phyloP scores from a whole-genome alignment of 2,329 filamentous ascomycete genomes.

The Trichoderma sp. region DNA sequence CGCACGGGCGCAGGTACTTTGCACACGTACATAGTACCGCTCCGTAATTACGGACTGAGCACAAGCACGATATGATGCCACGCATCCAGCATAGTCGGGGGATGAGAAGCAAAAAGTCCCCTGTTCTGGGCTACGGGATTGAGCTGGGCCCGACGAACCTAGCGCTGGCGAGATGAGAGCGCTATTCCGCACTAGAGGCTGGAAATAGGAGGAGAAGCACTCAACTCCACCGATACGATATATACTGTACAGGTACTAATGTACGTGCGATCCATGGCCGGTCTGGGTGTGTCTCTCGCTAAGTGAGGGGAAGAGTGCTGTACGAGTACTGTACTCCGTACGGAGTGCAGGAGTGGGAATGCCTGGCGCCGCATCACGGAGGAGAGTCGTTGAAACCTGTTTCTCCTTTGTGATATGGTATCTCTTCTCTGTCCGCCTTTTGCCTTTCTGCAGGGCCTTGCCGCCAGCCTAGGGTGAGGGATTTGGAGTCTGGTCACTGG shows the following conservation, averaged over 20 bases:
- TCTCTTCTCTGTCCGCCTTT: background rate
- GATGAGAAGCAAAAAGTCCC: background rate
- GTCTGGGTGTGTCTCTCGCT: conserved; percentile 12
- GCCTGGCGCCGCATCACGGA: background rate
- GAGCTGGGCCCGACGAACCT: background rate
- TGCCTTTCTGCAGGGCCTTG: background rate
- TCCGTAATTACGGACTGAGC: background rate
- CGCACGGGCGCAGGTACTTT: too few relatives aligned
- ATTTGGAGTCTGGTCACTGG: background rate
- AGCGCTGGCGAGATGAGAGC: conserved; percentile 3
- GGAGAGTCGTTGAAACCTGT: background rate
- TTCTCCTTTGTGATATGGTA: conserved; percentile 10
- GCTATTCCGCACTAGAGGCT: background rate
- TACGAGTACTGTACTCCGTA: background rate
- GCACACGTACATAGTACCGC: background rate
- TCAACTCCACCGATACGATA: background rate
- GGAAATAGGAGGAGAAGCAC: conserved; percentile 5
- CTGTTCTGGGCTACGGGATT: background rate
- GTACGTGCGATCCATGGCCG: background rate
- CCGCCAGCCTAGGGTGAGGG: background rate
- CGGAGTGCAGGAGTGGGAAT: too few relatives aligned
- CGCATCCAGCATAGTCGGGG: background rate
- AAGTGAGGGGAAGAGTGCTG: background rate
- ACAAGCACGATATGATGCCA: background rate
- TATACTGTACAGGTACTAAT: too few relatives aligned